Conservation (phyloP, 202 grass and related monocot genomes). For the Panicum hallii region DNA sequence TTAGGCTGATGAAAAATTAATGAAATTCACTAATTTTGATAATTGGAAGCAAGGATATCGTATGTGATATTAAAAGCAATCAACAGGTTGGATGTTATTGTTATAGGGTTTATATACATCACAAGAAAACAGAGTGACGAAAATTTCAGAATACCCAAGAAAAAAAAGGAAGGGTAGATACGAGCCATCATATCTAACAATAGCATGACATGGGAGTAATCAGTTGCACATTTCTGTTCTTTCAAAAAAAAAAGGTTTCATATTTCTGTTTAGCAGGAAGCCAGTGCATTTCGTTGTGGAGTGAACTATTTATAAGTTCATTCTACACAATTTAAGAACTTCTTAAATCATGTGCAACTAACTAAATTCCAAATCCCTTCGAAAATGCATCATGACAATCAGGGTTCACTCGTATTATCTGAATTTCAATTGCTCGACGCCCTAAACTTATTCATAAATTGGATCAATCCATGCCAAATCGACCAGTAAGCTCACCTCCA, state of each 20-base stretch:
- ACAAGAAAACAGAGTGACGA: not conserved
- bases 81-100: not conserved
- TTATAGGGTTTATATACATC: not conserved
- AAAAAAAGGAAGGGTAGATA: not conserved
- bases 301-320: not conserved
- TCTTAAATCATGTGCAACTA: not conserved
- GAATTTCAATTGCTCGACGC: not conserved
- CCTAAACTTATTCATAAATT: not conserved
- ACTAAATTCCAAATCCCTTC: not conserved
- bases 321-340: not conserved
- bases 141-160: not conserved
- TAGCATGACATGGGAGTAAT: not conserved
- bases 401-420: not conserved
- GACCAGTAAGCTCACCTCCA: slow-evolving; percentile 66
- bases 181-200: not conserved
- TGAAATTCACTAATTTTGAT: not conserved
- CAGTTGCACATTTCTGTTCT: not conserved
- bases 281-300: not conserved
- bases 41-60: not conserved
- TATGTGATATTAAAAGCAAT: not conserved
- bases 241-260: not conserved
- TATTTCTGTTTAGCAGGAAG: not conserved
- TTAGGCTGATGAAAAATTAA: not conserved
- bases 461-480: not conserved
- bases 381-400: not conserved